Evolutionary conservation across 2,329 filamentous ascomycete genomes (phyloP), one percentile per base, ranked within the genome.

Genomic region (Alternaria alternata): DNA sequence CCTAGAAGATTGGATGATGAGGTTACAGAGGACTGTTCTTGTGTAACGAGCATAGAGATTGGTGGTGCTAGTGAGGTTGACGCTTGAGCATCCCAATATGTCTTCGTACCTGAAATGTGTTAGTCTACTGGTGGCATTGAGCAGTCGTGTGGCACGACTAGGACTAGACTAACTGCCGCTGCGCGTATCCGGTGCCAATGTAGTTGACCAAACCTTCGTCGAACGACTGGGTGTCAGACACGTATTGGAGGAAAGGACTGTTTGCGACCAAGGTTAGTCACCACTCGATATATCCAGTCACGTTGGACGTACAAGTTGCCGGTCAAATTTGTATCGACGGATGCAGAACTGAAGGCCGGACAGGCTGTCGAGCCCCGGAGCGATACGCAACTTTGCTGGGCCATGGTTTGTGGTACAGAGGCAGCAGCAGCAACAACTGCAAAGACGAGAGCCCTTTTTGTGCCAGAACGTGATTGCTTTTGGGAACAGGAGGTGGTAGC

Each of bases 31-130:
- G 65, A 96, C 90, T 62, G 91, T 95, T 47, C 89, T 95, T 5
- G 94, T 96, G 80, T 94, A 99, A 70, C 95, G 90, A 49, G 95
- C 94, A 80, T 99, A 99, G 73, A 94, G 87, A 72, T 91, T 86
- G 68, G 88, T 90, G 4, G 93, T 90, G 76, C 96, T 91, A 57
- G 87, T 88, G 57, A 94, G 85, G 73, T 95, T 88, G 71, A 97
- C 84, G 63, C 87, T 86, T 48, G 86, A 84, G 77, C 95, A 99
- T 57, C 94, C 94, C 65, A 99, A 86, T 48, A 93, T 83, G 54
- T 86, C 84, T 77, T 91, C 85, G 80, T 94, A 99, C 83, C 94
- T 98, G 73, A 54, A 63, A 63, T 56, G 26, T 66, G 74, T 82
- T 59, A 81, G 80, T 52, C 26, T 53, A 3, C 36, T 9, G 12